Evolutionary conservation across 495 filamentous ascomycete genomes (phyloP), one percentile per base, ranked within the genome.

Genomic region (Podospora appendiculata): DNA sequence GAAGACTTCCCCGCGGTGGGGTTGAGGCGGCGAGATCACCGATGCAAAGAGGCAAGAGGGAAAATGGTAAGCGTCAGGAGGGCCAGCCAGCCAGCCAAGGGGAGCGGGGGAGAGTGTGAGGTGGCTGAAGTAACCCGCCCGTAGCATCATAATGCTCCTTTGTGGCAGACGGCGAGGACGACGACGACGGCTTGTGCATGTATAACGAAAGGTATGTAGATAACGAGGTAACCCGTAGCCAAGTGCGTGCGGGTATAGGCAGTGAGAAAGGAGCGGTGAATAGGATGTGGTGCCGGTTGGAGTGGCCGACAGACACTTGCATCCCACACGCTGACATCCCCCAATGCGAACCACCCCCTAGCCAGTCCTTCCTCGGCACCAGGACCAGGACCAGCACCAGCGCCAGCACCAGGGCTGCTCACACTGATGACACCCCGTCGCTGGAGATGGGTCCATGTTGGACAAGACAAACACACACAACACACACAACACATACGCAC

Each of bases 1-100:
- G 58, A 61, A 51, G 54, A 49, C 51, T 58, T 55, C 59, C 62
- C 62, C 57, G 62, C 51, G 58, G 58, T 47, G 57, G 61, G 36
- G 36, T 38, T 11, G 36, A 11, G 36, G 36, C 13, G 36, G 36
- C 13, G 36, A 38, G 54, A 50, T 51, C 56, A 60, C 18, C 41
- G n/a, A 43, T 43, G n/a, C 12, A 5, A 0, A 34, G 18, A 34
- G 46, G 17, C 18, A 18, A 18, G 35, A 3, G 14, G 25, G n/a
- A 40, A 19, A 19, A 14, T n/a, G 34, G 3, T 14, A 25, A 2
- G 25, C 25, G 25, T 25, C 25, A 46, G 13, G 12, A 13, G 13
- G 44, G 12, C 18, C 32, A 46, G 25, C n/a, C n/a, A n/a, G 44
- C 25, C 10, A 10, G 12, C 33, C 46, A 51, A 45, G 47, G 18